These are phyloP conservation scores for Coniochaeta pulveracea DNA, from an alignment of 2,329 filamentous ascomycete species.

Conservation along the genomic window DNA sequence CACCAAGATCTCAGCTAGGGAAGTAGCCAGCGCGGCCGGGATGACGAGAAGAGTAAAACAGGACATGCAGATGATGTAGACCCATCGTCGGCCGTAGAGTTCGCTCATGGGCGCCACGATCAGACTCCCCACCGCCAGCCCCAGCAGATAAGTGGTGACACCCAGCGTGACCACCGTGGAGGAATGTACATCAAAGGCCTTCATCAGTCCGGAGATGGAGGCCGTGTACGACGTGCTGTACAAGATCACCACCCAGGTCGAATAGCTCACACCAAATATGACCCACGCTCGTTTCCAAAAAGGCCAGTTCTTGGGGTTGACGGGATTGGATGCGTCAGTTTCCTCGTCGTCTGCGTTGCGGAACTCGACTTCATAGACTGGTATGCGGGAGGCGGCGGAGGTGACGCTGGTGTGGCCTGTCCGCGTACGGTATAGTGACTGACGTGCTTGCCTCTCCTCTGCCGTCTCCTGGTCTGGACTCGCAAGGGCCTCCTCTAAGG, in stretches of 20 bases:
- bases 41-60: slow-evolving; percentile 56
- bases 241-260: slow-evolving; percentile 40
- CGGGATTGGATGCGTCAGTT: slow-evolving; percentile 20
- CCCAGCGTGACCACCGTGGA: slow-evolving; percentile 55
- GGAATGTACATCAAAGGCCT: slow-evolving; percentile 43
- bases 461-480: slow-evolving; percentile 1
- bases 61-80: slow-evolving; percentile 53
- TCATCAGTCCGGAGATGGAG: slow-evolving; percentile 53
- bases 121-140: slow-evolving; percentile 56
- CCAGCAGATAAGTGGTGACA: slow-evolving; percentile 63
- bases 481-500: slow-evolving; percentile 2
- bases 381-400: slow-evolving; percentile 26
- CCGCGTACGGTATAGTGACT: slow-evolving; percentile 22
- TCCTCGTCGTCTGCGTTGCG: slow-evolving; percentile 49
- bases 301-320: slow-evolving; percentile 60
- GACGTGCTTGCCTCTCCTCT: not conserved
- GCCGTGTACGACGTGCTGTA: slow-evolving; percentile 69
- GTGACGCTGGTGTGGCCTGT: slow-evolving; percentile 27
- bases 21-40: slow-evolving; percentile 56
- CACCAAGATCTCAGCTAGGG: slow-evolving; percentile 51
- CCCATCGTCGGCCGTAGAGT: slow-evolving; percentile 50
- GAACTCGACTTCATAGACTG: slow-evolving; percentile 60
- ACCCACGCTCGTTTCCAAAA: slow-evolving; percentile 29
- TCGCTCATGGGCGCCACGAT: slow-evolving; percentile 64
- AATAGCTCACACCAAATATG: slow-evolving; percentile 28